Evolutionary conservation across 805 yeast species (phyloP).

Genomic region (Millerozyma miso): DNA sequence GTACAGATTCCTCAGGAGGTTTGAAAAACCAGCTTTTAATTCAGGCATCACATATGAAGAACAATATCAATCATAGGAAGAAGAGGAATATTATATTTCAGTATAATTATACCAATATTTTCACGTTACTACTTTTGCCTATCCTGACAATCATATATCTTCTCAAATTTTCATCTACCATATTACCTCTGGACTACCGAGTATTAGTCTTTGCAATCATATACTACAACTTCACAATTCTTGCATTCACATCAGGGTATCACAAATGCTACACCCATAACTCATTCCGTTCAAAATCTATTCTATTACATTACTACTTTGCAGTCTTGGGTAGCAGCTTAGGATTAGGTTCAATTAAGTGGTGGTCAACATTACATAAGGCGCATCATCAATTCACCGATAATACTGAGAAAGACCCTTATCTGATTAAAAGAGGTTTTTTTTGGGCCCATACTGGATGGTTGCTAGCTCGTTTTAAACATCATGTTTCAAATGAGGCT

Average conservation of each 20-base stretch:
- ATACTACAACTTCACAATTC: conserved; percentile 33
- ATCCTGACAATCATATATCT: conserved; percentile 24
- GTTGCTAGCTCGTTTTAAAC: conserved; percentile 47
- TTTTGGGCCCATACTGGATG: conserved; percentile 86
- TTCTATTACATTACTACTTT: conserved; percentile 43
- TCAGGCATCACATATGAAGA: conserved; percentile 23
- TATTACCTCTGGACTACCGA: conserved; percentile 21
- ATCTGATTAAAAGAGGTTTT: conserved; percentile 75
- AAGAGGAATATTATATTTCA: conserved; percentile 33
- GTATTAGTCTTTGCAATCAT: conserved; percentile 27
- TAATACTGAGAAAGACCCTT: conserved; percentile 88
- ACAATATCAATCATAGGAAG: conserved; percentile 28
- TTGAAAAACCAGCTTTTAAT: conserved; percentile 10
- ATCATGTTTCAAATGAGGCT: conserved; percentile 34
- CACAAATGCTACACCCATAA: conserved; percentile 41
- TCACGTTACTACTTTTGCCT: conserved; percentile 34
- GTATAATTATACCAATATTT: conserved; percentile 31
- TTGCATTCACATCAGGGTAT: conserved; percentile 41
- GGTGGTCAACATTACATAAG: conserved; percentile 82
- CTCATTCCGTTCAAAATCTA: conserved; percentile 25
- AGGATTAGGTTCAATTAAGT: conserved; percentile 70
- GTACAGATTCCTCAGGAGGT: background rate
- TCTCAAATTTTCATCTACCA: conserved; percentile 24
- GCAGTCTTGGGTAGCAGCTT: conserved; percentile 66
- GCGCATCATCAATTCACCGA: conserved; percentile 84